Conservation (phyloP, 1,139 yeast genomes). For the Yamadazyma jaroonii region DNA sequence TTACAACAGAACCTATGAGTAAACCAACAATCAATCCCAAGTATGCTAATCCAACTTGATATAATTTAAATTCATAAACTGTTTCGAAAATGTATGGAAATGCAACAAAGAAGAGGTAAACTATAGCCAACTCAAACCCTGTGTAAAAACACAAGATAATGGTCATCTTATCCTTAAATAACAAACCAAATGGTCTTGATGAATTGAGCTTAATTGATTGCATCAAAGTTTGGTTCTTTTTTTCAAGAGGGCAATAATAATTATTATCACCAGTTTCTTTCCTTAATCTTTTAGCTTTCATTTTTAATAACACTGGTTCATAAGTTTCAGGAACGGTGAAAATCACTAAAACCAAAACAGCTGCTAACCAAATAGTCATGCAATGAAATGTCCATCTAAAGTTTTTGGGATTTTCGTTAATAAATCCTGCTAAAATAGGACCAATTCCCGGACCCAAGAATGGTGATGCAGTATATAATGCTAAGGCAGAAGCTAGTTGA, state of each 20-base stretch:
- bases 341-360: constrained; percentile 15
- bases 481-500: constrained; percentile 25
- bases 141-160: constrained; percentile 58
- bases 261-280: constrained; percentile 39
- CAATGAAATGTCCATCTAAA: constrained; percentile 28
- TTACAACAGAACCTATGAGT: constrained; percentile 21
- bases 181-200: constrained; percentile 52
- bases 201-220: constrained; percentile 37
- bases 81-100: constrained; percentile 54
- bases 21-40: constrained; percentile 53
- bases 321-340: constrained; percentile 57
- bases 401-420: constrained; percentile 17
- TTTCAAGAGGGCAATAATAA: constrained; percentile 51
- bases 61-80: constrained; percentile 42
- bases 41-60: constrained; percentile 47
- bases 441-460: constrained; percentile 35
- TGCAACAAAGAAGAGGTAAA: constrained; percentile 62
- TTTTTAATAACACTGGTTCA: constrained; percentile 50
- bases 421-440: constrained; percentile 30
- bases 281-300: constrained; percentile 52
- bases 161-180: constrained; percentile 63
- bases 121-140: constrained; percentile 56
- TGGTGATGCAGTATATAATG: constrained; percentile 29
- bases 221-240: constrained; percentile 19
- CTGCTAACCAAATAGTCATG: constrained; percentile 22